phyloP scores from a whole-genome alignment of 441 rosid genomes.

The Manihot esculenta region DNA sequence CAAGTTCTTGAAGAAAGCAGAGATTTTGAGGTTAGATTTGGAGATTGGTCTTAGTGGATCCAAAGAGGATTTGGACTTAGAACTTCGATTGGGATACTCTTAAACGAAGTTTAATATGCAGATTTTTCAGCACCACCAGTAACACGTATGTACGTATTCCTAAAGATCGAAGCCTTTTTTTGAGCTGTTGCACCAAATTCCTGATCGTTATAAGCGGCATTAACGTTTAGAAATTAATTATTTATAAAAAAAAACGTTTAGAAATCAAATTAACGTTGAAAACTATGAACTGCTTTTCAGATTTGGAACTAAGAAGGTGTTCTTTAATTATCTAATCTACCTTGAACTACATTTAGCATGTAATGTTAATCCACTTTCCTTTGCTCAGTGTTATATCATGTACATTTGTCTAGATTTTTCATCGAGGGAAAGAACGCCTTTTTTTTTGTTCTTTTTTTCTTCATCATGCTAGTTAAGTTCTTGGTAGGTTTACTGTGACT shows the following conservation, averaged over 20 bases:
- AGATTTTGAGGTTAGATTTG: slow-evolving; percentile 61
- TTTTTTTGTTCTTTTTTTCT: not conserved
- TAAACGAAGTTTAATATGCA: slow-evolving; percentile 6
- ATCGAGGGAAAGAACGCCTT: not conserved
- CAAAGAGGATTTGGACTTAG: slow-evolving; percentile 76
- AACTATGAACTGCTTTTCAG: too few relatives aligned
- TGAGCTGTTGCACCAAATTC: slow-evolving; percentile 18
- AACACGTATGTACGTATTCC: not conserved
- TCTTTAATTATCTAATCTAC: too few relatives aligned
- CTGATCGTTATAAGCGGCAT: slow-evolving; percentile 10
- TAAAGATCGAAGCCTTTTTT: too few relatives aligned
- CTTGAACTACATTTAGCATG: not conserved
- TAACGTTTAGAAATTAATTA: too few relatives aligned
- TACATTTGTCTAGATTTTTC: slow-evolving; percentile 6
- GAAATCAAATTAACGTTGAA: too few relatives aligned
- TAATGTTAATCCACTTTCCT: slow-evolving; percentile 6
- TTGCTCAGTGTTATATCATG: not conserved
- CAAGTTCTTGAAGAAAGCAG: slow-evolving; percentile 41
- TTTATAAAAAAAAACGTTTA: too few relatives aligned
- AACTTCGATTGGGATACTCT: slow-evolving; percentile 83
- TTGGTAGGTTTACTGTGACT: slow-evolving; percentile 48
- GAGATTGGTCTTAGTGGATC: slow-evolving; percentile 62
- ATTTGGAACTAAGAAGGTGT: too few relatives aligned
- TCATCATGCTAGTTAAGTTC: slow-evolving; percentile 5
- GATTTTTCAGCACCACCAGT: too few relatives aligned